Conservation (phyloP, 495 filamentous ascomycete species). For the Aspergillus incahuasiensis region DNA sequence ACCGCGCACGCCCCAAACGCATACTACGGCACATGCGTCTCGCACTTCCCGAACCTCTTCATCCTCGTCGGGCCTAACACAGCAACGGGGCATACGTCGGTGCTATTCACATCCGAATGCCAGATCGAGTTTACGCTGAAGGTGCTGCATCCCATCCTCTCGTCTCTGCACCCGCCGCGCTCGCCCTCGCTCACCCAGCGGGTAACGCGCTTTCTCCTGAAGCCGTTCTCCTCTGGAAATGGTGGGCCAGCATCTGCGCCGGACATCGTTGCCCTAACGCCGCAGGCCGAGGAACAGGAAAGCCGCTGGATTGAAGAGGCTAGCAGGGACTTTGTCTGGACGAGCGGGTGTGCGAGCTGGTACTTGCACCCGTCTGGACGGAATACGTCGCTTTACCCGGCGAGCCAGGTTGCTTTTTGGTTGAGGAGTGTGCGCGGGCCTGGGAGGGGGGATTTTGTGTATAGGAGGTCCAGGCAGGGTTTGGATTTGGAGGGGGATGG, state of each 20-base stretch:
- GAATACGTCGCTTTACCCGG: conserved; percentile 22
- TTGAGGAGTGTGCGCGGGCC: conserved; percentile 14
- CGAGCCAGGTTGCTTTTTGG: conserved; percentile 20
- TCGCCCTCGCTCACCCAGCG: neutral
- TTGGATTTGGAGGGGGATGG: neutral
- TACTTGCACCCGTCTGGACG: conserved; percentile 18
- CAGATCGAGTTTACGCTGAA: conserved; percentile 43
- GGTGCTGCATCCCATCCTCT: neutral
- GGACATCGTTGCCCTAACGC: conserved; percentile 18
- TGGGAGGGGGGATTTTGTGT: conserved; percentile 12
- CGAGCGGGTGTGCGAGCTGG: conserved; percentile 20
- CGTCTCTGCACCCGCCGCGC: neutral
- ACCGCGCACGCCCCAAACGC: conserved; percentile 44
- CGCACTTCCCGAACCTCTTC: conserved; percentile 55
- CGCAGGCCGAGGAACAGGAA: conserved; percentile 15
- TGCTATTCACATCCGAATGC: conserved; percentile 47
- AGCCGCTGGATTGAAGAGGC: conserved; percentile 8
- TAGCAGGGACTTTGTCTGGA: conserved; percentile 18
- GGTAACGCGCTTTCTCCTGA: neutral
- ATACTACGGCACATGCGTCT: conserved; percentile 50
- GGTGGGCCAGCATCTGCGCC: neutral
- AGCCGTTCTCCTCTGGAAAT: conserved; percentile 2
- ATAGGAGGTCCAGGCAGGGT: neutral
- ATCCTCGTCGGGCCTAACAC: conserved; percentile 54
- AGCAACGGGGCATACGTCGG: conserved; percentile 48